phyloP scores from a whole-genome alignment of 2,329 filamentous ascomycete species.

The Diaporthe batatas region DNA sequence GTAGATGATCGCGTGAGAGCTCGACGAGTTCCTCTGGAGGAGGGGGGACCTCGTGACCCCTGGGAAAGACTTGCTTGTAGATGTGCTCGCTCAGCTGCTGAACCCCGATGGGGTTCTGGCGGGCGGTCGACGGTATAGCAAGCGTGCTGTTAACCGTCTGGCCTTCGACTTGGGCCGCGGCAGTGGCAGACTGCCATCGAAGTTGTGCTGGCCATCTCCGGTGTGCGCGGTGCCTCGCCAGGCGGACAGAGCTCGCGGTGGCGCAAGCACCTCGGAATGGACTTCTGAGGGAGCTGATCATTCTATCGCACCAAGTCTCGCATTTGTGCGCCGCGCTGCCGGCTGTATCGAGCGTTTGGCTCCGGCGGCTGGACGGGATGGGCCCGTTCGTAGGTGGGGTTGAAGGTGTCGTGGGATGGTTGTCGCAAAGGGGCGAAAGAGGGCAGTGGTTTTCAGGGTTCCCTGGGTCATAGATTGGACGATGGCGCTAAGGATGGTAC shows the following conservation, averaged over 20 bases:
- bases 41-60: conserved; percentile 65
- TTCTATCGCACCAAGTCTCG: conserved; percentile 48
- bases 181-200: conserved; percentile 58
- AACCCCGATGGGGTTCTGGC: conserved; percentile 93
- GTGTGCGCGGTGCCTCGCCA: conserved; percentile 63
- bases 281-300: conserved; percentile 56
- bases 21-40: conserved; percentile 80
- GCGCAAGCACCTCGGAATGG: conserved; percentile 56
- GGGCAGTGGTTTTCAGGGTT: neutral
- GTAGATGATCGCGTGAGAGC: conserved; percentile 85
- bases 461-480: conserved; percentile 32
- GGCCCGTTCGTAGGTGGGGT: neutral
- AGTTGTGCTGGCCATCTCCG: conserved; percentile 54
- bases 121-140: conserved; percentile 67
- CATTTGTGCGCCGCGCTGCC: conserved; percentile 20
- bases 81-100: conserved; percentile 91
- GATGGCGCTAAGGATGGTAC: conserved; percentile 23
- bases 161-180: conserved; percentile 39
- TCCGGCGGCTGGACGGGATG: neutral
- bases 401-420: neutral
- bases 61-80: conserved; percentile 84
- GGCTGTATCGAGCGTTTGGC: neutral
- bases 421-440: conserved; percentile 17
- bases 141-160: conserved; percentile 49
- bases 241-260: conserved; percentile 63